A percentile compares a stretch with the other conserved stretches of the same genome.
These are phyloP conservation scores for Ceratobasidium sp. DNA, from an alignment of 1,284 basidiomycete species.

Conservation along the genomic window DNA sequence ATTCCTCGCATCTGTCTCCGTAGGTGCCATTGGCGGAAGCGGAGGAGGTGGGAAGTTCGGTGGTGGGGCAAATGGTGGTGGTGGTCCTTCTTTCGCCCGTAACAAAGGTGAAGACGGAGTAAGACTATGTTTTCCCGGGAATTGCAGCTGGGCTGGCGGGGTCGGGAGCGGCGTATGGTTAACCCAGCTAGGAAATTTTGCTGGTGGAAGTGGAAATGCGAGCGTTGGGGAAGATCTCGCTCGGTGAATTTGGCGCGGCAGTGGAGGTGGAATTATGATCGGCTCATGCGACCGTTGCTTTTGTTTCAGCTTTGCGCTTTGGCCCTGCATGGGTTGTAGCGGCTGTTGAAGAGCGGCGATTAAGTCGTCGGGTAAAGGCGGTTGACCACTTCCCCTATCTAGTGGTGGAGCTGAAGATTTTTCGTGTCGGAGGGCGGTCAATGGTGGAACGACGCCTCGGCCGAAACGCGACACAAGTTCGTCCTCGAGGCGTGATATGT, in stretches of 20 bases:
- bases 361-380: constrained; percentile 28
- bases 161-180: constrained; percentile 34
- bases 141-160: not conserved
- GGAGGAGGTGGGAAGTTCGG: constrained; percentile 37
- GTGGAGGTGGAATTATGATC: constrained; percentile 1
- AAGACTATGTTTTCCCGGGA: not conserved
- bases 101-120: constrained; percentile 15
- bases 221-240: constrained; percentile 34
- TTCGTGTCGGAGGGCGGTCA: constrained; percentile 29
- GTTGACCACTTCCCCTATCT: not conserved
- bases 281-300: constrained; percentile 37
- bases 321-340: constrained; percentile 6
- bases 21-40: not conserved
- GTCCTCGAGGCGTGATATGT: constrained; percentile 35
- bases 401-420: constrained; percentile 28
- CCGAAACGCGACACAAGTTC: constrained; percentile 40
- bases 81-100: constrained; percentile 22
- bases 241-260: constrained; percentile 24
- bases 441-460: constrained; percentile 38
- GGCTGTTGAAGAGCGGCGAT: constrained; percentile 11
- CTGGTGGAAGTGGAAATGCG: constrained; percentile 31
- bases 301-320: constrained; percentile 30
- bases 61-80: constrained; percentile 32
- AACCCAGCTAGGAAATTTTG: constrained; percentile 30
- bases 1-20: constrained; percentile 11